These are phyloP conservation scores for Ophiostoma perfectum DNA, from an alignment of 2,329 filamentous ascomycete genomes.

Conservation along the genomic window DNA sequence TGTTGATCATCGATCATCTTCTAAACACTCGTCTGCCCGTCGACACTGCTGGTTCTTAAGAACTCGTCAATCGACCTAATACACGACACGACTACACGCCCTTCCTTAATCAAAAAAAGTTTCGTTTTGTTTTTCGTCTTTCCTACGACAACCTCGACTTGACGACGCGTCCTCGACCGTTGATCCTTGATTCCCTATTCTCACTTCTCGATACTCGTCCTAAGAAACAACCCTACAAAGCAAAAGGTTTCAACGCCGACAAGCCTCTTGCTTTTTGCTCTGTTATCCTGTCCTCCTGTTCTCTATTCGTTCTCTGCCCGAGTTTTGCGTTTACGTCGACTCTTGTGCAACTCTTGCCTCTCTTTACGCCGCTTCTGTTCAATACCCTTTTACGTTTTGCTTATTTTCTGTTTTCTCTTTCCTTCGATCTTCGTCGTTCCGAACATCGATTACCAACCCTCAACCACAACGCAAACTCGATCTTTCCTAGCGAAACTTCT, in stretches of 20 bases:
- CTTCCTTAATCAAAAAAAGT: conserved; percentile 8
- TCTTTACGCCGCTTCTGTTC: conserved; percentile 2
- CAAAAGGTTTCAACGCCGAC: neutral
- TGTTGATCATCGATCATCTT: neutral
- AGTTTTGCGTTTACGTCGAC: neutral
- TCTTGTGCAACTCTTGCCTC: neutral
- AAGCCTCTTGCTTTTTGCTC: neutral
- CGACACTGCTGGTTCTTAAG: neutral
- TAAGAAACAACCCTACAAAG: neutral
- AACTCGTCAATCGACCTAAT: conserved; percentile 9
- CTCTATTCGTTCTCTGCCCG: neutral
- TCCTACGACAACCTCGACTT: neutral
- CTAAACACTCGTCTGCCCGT: neutral
- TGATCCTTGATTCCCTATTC: neutral
- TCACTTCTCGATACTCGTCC: neutral
- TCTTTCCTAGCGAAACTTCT: conserved; percentile 5
- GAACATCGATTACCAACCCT: neutral
- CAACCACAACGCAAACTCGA: neutral
- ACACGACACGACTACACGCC: neutral
- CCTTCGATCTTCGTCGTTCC: neutral
- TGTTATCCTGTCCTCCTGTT: neutral
- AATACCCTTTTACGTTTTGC: conserved; percentile 7
- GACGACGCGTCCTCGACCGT: neutral
- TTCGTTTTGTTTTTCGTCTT: neutral
- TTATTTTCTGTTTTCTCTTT: neutral